A percentile compares a stretch with the other conserved stretches of the same genome.
phyloP scores from a whole-genome alignment of 805 yeast genomes.

The Blastobotrys parvus region DNA sequence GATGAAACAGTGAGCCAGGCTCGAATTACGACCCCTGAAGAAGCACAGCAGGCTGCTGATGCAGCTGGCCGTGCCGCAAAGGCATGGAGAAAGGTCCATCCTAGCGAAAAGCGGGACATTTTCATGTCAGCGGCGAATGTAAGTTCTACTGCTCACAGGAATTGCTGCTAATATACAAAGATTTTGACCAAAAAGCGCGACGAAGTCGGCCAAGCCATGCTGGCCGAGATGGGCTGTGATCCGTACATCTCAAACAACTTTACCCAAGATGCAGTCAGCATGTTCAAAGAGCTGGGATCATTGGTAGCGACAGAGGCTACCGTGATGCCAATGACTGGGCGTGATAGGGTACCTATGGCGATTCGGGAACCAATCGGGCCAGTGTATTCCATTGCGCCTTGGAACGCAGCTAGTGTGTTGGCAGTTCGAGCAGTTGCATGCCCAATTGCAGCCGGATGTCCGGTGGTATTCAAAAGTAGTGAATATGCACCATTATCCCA shows the following conservation, averaged over 20 bases:
- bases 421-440: constrained; percentile 80
- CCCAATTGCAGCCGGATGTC: constrained; percentile 76
- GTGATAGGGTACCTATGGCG: constrained; percentile 54
- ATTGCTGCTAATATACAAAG: no score
- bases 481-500: constrained; percentile 76
- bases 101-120: constrained; percentile 1
- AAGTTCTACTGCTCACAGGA: no score
- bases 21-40: no score
- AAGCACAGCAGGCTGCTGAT: not conserved
- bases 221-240: constrained; percentile 39
- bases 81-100: constrained; percentile 1
- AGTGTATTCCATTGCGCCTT: constrained; percentile 79
- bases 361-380: constrained; percentile 80
- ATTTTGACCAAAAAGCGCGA: constrained; percentile 4
- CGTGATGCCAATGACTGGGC: constrained; percentile 51
- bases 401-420: constrained; percentile 83
- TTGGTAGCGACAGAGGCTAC: constrained; percentile 61
- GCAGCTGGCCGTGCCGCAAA: not conserved
- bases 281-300: constrained; percentile 66
- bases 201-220: constrained; percentile 27
- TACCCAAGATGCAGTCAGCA: constrained; percentile 60
- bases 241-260: constrained; percentile 59
- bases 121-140: constrained; percentile 11
- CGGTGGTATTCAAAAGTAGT: constrained; percentile 71
- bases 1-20: no score